Evolutionary conservation across 2,329 filamentous ascomycete genomes (phyloP).

Genomic region (Thielaviopsis populi): DNA sequence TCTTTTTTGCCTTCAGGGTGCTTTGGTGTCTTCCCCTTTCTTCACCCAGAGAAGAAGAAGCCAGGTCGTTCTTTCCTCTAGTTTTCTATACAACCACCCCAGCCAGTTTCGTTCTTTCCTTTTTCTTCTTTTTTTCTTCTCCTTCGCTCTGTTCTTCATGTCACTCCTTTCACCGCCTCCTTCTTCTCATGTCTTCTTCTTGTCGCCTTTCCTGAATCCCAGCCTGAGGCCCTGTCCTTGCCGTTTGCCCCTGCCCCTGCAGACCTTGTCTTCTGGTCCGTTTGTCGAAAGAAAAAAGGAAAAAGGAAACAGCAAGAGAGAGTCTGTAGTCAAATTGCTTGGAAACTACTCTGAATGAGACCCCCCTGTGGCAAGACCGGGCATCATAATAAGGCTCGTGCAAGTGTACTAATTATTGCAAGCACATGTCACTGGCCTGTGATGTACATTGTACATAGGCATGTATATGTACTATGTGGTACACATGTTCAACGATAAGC

Average conservation of each 20-base stretch:
- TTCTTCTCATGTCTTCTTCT: background rate
- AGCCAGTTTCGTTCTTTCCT: background rate
- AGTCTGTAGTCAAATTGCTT: too few relatives aligned
- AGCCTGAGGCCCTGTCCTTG: background rate
- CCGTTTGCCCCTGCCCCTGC: background rate
- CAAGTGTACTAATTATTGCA: background rate
- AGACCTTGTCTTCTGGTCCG: background rate
- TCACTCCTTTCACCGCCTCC: background rate
- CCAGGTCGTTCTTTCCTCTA: background rate
- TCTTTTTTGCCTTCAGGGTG: background rate
- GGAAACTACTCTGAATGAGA: too few relatives aligned
- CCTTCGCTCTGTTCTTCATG: background rate
- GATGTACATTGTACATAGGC: too few relatives aligned
- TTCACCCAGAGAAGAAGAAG: background rate
- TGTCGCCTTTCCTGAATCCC: background rate
- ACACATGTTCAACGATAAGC: background rate
- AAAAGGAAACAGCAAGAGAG: background rate
- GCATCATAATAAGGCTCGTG: background rate
- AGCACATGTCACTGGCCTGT: background rate
- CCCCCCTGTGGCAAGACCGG: background rate
- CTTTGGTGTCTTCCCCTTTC: constrained; percentile 5
- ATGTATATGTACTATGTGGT: background rate
- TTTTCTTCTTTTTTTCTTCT: background rate
- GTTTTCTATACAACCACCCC: background rate
- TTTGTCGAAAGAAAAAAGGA: background rate